These are phyloP conservation scores for Crotalaria pallida DNA, from an alignment of 306 rosid genomes.

Conservation along the genomic window DNA sequence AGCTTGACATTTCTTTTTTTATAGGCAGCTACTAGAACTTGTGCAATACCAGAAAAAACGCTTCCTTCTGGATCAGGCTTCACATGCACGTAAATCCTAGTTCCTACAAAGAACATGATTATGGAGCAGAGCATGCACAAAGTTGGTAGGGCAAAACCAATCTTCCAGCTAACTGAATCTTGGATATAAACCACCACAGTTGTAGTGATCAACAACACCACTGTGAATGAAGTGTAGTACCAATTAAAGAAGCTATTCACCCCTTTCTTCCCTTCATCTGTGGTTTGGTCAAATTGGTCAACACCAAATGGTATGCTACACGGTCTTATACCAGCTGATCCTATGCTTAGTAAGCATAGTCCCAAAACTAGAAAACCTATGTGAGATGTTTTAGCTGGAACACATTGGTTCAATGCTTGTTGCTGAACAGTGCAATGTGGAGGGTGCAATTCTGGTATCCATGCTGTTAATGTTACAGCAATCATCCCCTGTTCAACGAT, in stretches of 20 bases:
- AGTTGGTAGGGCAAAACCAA: constrained; percentile 72
- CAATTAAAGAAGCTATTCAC: constrained; percentile 64
- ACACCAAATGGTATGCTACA: constrained; percentile 84
- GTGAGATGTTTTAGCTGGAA: constrained; percentile 26
- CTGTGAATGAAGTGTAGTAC: constrained; percentile 44
- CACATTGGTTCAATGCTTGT: constrained; percentile 35
- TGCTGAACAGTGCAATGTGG: constrained; percentile 36
- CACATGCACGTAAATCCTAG: constrained; percentile 34
- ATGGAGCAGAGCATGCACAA: constrained; percentile 47
- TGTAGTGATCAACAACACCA: constrained; percentile 39
- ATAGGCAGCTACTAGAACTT: constrained; percentile 61
- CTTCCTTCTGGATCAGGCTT: constrained; percentile 68
- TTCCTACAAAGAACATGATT: constrained; percentile 45
- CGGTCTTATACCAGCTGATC: constrained; percentile 72
- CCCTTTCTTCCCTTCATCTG: constrained; percentile 57
- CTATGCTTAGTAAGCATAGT: constrained; percentile 45
- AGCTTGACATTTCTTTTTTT: constrained; percentile 45
- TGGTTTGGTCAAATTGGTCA: constrained; percentile 67
- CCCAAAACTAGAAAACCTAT: constrained; percentile 43
- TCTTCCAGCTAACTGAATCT: constrained; percentile 71
- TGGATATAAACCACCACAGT: constrained; percentile 64
- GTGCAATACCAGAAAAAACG: constrained; percentile 38
- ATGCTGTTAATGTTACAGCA: constrained; percentile 52
- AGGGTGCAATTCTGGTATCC: constrained; percentile 65
- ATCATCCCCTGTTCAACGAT: constrained; percentile 56